A percentile compares a stretch with the other conserved stretches of the same genome.
phyloP scores from a whole-genome alignment of 2,329 filamentous ascomycete genomes.

The Colletotrichum sp. region DNA sequence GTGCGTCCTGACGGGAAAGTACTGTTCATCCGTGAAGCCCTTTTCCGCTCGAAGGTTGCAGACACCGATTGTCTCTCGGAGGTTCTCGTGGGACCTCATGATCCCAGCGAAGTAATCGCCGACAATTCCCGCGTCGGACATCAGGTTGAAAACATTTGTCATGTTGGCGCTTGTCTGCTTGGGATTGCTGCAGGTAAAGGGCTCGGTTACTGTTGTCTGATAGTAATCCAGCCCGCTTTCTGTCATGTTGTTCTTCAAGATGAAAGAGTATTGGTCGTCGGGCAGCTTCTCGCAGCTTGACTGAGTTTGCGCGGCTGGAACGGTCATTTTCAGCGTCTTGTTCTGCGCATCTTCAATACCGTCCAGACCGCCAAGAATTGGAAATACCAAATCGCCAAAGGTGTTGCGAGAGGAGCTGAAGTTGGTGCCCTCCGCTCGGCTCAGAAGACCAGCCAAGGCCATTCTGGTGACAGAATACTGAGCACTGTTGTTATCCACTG shows the following conservation, averaged over 20 bases:
- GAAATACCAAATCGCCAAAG: background rate
- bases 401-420: constrained; percentile 1
- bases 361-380: background rate
- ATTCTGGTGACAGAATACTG: background rate
- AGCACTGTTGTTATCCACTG: background rate
- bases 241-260: background rate
- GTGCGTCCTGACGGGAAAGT: background rate
- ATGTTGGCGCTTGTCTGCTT: background rate
- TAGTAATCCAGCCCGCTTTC: background rate
- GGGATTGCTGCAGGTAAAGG: background rate
- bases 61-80: background rate
- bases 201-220: background rate
- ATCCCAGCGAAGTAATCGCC: background rate
- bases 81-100: background rate
- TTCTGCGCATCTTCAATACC: background rate
- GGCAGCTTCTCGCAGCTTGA: background rate
- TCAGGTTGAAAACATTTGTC: background rate
- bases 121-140: background rate
- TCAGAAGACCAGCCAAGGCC: background rate
- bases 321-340: background rate
- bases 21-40: background rate
- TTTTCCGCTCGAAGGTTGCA: background rate
- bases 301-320: background rate
- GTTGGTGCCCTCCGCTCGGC: background rate
- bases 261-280: background rate